Evolutionary conservation across 1,139 yeast genomes (phyloP).

Genomic region (Kodamaea fungicola): DNA sequence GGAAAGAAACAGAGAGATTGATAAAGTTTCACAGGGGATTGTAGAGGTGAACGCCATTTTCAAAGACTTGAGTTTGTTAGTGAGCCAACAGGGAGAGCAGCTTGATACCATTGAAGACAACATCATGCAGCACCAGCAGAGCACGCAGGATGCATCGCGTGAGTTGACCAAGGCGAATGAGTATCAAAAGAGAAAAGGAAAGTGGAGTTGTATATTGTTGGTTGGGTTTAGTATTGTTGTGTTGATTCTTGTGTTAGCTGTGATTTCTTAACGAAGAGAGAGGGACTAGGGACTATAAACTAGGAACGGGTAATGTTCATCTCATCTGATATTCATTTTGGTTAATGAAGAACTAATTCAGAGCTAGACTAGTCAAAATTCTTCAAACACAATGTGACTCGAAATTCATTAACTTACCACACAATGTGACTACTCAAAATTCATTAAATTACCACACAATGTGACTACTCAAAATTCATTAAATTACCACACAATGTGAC

Average conservation of each 20-base stretch:
- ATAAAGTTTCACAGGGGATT: slow-evolving; percentile 71
- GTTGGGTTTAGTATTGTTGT: slow-evolving; percentile 40
- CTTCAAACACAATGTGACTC: too few relatives aligned
- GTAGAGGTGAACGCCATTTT: slow-evolving; percentile 82
- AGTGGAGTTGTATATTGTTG: slow-evolving; percentile 69
- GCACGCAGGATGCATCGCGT: slow-evolving; percentile 66
- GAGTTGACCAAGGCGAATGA: slow-evolving; percentile 73
- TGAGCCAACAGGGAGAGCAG: slow-evolving; percentile 80
- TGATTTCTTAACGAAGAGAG: slow-evolving; percentile 25
- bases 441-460: too few relatives aligned
- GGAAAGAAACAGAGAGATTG: slow-evolving; percentile 71
- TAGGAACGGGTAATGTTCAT: too few relatives aligned
- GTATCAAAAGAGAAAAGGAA: slow-evolving; percentile 65
- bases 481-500: too few relatives aligned
- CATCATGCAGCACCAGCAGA: slow-evolving; percentile 58
- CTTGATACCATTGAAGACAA: slow-evolving; percentile 82
- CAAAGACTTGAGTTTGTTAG: slow-evolving; percentile 73
- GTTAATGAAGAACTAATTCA: too few relatives aligned
- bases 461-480: too few relatives aligned
- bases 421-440: too few relatives aligned
- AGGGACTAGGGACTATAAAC: too few relatives aligned
- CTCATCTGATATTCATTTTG: too few relatives aligned
- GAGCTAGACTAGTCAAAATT: too few relatives aligned
- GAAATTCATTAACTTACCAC: too few relatives aligned
- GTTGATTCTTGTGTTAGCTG: slow-evolving; percentile 36